Base-by-base conservation (phyloP, 2,329 filamentous ascomycete species). In the Zasmidium angulare region DNA sequence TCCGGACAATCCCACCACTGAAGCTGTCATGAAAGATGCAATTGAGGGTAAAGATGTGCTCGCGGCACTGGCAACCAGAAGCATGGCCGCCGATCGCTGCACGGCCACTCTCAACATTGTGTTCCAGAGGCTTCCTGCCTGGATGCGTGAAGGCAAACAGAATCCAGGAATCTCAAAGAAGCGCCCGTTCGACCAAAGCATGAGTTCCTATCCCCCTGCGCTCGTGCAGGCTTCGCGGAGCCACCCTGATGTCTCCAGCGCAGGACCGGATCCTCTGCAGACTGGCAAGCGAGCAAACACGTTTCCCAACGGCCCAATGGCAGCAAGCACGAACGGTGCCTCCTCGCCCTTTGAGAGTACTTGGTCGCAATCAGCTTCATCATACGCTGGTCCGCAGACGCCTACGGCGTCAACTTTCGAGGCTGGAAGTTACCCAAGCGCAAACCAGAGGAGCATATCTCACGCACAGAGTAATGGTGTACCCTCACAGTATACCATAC, bases 61-160 rank as follows among this genome's bases (percentile, higher is more conserved):
- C 61, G 85, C 87, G 53, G 87, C 86, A 17, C 82, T 98, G 59
- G 89, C 92, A 2, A 87, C 89, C 68, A 88, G 89, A 68, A 97
- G 92, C 71, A 83, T 96, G 81, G 92, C 93, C 36, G 95, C 95
- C 2, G 91, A 97, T 72, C 83, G 91, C 62, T 95, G 96, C 69
- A 91, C 90, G 1, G 82, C 81, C 49, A 89, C 90, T 46, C 81
- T 99, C 24, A 84, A 86, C 71, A 91, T 82, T 51, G 82, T 97
- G 7, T 97, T 98, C 72, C 90, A 95, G 61, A 86, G 92, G 70
- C 77, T 98, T 0, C 91, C 93, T 0, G 87, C 71, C 26, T 76
- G 73, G 72, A 70, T 74, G 67, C 79, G 84, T 31, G 77, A 81
- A 58, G 79, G 75, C 50, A 76, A 77, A 21, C 65, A 71, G 17